Evolutionary conservation across 306 rosid genomes (phyloP).

Genomic region (Trichosanthes truncata): DNA sequence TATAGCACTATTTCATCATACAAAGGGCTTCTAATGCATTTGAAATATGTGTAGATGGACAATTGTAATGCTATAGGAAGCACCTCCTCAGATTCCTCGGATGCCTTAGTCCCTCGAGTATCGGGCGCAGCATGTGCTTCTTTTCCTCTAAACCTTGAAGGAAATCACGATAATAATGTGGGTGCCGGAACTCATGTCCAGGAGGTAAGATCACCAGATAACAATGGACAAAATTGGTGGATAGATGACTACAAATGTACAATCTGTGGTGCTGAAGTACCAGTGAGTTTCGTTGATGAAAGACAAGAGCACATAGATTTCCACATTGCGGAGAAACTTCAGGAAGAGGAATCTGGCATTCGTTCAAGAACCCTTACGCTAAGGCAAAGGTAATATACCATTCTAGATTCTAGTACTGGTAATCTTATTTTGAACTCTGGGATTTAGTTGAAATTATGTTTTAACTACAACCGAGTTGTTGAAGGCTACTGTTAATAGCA

Average conservation of each 20-base stretch:
- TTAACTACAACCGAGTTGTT: neutral
- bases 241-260: slow-evolving; percentile 74
- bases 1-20: neutral
- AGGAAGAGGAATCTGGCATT: slow-evolving; percentile 57
- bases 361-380: slow-evolving; percentile 16
- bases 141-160: slow-evolving; percentile 16
- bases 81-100: slow-evolving; percentile 20
- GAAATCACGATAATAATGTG: slow-evolving; percentile 14
- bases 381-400: slow-evolving; percentile 35
- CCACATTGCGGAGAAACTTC: slow-evolving; percentile 89
- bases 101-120: neutral
- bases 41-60: slow-evolving; percentile 21
- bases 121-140: slow-evolving; percentile 26
- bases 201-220: slow-evolving; percentile 25
- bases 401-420: neutral
- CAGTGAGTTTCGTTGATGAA: slow-evolving; percentile 62
- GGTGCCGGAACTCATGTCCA: slow-evolving; percentile 15
- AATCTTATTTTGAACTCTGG: neutral
- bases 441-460: neutral
- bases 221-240: slow-evolving; percentile 39
- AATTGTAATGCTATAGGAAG: neutral
- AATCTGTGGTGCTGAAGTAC: slow-evolving; percentile 76
- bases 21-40: neutral
- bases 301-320: slow-evolving; percentile 85
- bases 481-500: neutral